Evolutionary conservation across 2,329 filamentous ascomycete genomes (phyloP), one percentile per base, ranked within the genome.

Genomic region (Ilyonectria destructans): DNA sequence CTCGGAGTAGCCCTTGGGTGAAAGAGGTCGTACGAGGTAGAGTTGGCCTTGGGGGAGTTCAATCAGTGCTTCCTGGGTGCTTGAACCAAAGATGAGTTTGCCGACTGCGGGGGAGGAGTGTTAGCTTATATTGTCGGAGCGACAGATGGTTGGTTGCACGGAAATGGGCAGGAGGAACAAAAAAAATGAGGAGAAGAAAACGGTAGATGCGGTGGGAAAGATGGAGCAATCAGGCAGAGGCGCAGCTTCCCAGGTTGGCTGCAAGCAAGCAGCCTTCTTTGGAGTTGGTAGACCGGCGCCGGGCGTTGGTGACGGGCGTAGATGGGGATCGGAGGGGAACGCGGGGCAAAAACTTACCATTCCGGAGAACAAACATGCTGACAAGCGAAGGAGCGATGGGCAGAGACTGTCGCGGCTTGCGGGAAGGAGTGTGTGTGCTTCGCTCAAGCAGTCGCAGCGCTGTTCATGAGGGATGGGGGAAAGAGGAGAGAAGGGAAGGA

Each of bases 1-100:
- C 82, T 99, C 96, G 1, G 96, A 98, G 81, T 98, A 98, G 73
- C 96, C 96, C 82, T 99, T 99, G 65, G 96, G 95, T 8, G 96
- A 98, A 57, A 94, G 89, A 12, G 96, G 96, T 76, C 96, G 93
- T 76, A 99, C 96, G 74, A 99, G 92, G 82, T 98, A 99, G 51
- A 99, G 93, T 82, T 98, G 95, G 79, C 96, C 96, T 82, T 98
- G 95, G 17, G 95, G 91, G 49, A 99, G 91, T 80, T 98, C 95
- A 82, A 97, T 94, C 79, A 99, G 90, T 55, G 94, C 93, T 85
- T 98, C 95, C 82, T 98, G 96, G 80, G 91, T 94, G 77, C 89
- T 90, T 69, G 88, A 90, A 79, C 97, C 95, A 80, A 98, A 98
- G 79, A 98, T 91, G 78, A 96, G 91, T 84, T 97, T 98, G 83